Percentiles rank a stretch among this genome's conserved stretches.
Evolutionary conservation across 495 filamentous ascomycete species (phyloP).

Genomic region (Daldinia caldariorum): DNA sequence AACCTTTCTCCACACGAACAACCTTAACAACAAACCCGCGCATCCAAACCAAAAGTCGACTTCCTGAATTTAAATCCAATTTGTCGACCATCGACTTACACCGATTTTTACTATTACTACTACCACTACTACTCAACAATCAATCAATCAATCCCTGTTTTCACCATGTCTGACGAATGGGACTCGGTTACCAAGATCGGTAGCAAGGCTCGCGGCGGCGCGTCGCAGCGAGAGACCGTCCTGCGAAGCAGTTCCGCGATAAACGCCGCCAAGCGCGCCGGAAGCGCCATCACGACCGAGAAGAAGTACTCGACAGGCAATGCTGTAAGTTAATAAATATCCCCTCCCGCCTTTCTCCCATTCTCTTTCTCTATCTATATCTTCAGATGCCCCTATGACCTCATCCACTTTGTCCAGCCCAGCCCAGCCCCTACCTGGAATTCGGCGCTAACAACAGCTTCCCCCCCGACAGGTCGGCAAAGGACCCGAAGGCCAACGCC

Average conservation of each 20-base stretch:
- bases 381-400: too few relatives aligned
- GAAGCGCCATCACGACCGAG: slow-evolving; percentile 81
- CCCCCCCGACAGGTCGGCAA: slow-evolving; percentile 43
- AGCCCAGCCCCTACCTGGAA: neutral
- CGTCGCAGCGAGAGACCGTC: slow-evolving; percentile 79
- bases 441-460: slow-evolving; percentile 2
- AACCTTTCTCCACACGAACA: slow-evolving; percentile 6
- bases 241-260: slow-evolving; percentile 85
- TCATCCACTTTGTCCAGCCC: neutral
- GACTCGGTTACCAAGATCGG: slow-evolving; percentile 93
- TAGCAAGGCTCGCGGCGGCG: slow-evolving; percentile 74
- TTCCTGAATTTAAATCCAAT: neutral
- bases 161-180: slow-evolving; percentile 77
- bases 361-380: too few relatives aligned
- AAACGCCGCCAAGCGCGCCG: slow-evolving; percentile 88
- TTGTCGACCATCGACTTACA: neutral
- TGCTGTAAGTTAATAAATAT: slow-evolving; percentile 69
- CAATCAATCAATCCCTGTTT: slow-evolving; percentile 6
- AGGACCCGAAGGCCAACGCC: slow-evolving; percentile 82
- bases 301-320: slow-evolving; percentile 89
- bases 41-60: neutral
- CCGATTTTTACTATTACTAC: neutral
- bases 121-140: neutral
- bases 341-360: slow-evolving; percentile 2
- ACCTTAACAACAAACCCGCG: neutral